phyloP scores from a whole-genome alignment of 2,329 filamentous ascomycete species.

The Hysterium pulicare region DNA sequence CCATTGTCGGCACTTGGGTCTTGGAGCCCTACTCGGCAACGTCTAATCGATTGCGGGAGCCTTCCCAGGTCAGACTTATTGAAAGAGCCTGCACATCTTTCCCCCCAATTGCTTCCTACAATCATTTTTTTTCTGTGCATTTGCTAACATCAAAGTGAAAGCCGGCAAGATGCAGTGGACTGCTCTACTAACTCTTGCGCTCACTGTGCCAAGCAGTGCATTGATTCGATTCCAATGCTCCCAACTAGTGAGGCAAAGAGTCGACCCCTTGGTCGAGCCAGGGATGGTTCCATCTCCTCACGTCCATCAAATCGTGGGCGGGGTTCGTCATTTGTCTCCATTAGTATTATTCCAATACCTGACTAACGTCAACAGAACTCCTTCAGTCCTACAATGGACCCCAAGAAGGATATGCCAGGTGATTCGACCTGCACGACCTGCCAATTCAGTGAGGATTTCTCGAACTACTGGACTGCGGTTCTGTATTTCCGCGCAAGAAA shows the following conservation, averaged over 20 bases:
- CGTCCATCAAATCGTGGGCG: conserved; percentile 26
- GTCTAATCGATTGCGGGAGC: too few relatives aligned
- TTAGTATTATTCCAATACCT: not conserved
- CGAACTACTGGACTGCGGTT: conserved; percentile 27
- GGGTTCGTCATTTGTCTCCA: conserved; percentile 5
- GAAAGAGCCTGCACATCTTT: too few relatives aligned
- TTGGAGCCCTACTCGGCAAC: too few relatives aligned
- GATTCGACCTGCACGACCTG: conserved; percentile 25
- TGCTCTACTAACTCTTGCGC: conserved; percentile 12
- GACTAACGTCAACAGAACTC: conserved; percentile 15
- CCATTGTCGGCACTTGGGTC: too few relatives aligned
- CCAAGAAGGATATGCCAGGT: conserved; percentile 12
- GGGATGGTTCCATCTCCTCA: conserved; percentile 19
- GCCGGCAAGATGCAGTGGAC: conserved; percentile 16
- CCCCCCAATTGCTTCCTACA: too few relatives aligned
- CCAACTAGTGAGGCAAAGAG: conserved; percentile 23
- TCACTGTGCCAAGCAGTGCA: conserved; percentile 17
- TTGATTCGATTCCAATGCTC: conserved; percentile 26
- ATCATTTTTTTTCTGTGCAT: too few relatives aligned
- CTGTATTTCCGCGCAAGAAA: conserved; percentile 23
- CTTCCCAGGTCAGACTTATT: too few relatives aligned
- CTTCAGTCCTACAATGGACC: conserved; percentile 21
- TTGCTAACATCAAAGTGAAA: not conserved
- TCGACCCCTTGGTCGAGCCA: conserved; percentile 26
- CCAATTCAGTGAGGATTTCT: conserved; percentile 21